These are phyloP conservation scores for Cryptococcus depauperatus DNA, from an alignment of 1,284 basidiomycete species.

Conservation along the genomic window DNA sequence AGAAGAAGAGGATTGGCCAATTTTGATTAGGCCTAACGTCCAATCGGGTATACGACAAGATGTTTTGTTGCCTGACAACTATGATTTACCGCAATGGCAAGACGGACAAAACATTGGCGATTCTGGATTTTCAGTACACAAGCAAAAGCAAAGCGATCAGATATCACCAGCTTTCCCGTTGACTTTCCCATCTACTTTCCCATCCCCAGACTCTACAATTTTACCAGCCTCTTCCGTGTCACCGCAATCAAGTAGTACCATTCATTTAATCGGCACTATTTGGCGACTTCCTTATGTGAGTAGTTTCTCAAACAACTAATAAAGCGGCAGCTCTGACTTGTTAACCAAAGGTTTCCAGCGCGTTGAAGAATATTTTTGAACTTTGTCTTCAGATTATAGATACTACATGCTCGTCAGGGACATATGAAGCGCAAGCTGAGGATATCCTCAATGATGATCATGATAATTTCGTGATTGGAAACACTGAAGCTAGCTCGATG, in stretches of 20 bases:
- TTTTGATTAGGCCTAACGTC: conserved; percentile 56
- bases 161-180: neutral
- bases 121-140: too few species aligned
- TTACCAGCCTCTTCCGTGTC: neutral
- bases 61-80: conserved; percentile 10
- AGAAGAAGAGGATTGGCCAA: conserved; percentile 47
- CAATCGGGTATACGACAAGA: conserved; percentile 57
- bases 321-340: neutral
- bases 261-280: neutral
- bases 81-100: conserved; percentile 1
- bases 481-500: conserved; percentile 39
- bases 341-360: conserved; percentile 6
- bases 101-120: neutral
- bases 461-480: conserved; percentile 61
- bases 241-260: neutral
- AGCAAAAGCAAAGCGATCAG: neutral
- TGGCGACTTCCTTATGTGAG: conserved; percentile 18
- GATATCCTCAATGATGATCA: conserved; percentile 48
- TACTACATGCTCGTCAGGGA: neutral
- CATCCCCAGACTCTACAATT: conserved; percentile 6
- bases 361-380: conserved; percentile 10
- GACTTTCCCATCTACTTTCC: neutral
- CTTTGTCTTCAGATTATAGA: conserved; percentile 5
- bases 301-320: neutral
- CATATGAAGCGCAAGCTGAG: neutral